These are phyloP conservation scores for Curvularia spicifera DNA, from an alignment of 2,329 filamentous ascomycete species.

Conservation along the genomic window DNA sequence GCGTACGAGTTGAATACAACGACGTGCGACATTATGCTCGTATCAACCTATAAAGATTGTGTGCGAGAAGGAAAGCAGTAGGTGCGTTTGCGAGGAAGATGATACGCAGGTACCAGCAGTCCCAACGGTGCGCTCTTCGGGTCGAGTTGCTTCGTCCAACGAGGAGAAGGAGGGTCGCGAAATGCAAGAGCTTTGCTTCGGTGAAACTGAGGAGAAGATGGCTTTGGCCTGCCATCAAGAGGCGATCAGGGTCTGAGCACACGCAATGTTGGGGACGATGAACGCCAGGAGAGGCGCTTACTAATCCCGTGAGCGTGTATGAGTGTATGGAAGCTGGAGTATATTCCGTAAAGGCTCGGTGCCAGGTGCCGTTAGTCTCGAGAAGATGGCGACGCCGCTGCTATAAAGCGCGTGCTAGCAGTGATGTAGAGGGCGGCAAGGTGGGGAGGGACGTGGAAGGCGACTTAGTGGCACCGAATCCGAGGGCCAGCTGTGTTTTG, in stretches of 20 bases:
- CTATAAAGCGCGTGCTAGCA: not conserved
- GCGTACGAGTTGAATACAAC: slow-evolving; percentile 84
- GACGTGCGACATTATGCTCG: slow-evolving; percentile 81
- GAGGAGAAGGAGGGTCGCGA: slow-evolving; percentile 39
- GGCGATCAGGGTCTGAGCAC: slow-evolving; percentile 26
- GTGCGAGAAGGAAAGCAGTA: slow-evolving; percentile 32
- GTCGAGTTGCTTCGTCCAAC: slow-evolving; percentile 38
- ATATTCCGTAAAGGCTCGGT: too few species aligned
- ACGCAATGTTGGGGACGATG: slow-evolving; percentile 18
- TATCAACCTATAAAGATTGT: slow-evolving; percentile 36
- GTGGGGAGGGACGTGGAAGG: not conserved
- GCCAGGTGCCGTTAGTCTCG: not conserved
- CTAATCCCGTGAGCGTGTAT: slow-evolving; percentile 12
- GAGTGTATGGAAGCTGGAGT: not conserved
- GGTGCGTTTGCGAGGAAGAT: slow-evolving; percentile 37
- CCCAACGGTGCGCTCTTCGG: slow-evolving; percentile 32
- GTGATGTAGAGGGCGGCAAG: not conserved
- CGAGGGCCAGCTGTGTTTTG: not conserved
- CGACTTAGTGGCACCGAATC: not conserved
- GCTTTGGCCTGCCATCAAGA: slow-evolving; percentile 40
- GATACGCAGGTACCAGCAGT: slow-evolving; percentile 38
- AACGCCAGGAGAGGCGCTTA: slow-evolving; percentile 27
- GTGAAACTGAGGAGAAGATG: slow-evolving; percentile 41
- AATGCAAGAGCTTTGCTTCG: slow-evolving; percentile 44
- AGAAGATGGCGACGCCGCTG: not conserved